Evolutionary conservation across 2,329 filamentous ascomycete species (phyloP).

Genomic region (Helotiales sp.): DNA sequence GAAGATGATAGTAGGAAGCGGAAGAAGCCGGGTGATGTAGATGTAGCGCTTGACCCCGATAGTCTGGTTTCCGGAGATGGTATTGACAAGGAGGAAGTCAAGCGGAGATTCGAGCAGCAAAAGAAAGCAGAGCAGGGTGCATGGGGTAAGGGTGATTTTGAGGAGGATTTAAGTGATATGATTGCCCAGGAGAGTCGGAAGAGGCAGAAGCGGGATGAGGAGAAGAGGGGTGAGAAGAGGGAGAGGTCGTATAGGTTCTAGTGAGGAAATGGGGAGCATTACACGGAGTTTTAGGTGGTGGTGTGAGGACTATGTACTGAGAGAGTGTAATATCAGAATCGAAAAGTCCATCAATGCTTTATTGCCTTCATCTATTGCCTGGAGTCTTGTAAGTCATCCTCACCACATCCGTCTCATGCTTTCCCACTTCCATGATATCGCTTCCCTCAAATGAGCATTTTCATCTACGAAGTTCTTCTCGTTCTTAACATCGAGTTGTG

Average conservation of each 20-base stretch:
- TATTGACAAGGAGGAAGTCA: conserved; percentile 81
- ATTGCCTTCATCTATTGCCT: too few relatives aligned
- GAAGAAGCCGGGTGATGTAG: conserved; percentile 95
- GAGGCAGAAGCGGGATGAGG: conserved; percentile 83
- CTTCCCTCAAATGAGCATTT: too few relatives aligned
- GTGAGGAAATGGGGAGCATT: neutral
- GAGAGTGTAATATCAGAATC: conserved; percentile 21
- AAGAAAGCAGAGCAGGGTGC: conserved; percentile 61
- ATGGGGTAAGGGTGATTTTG: conserved; percentile 67
- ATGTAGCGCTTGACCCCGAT: conserved; percentile 88
- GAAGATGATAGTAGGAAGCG: conserved; percentile 78
- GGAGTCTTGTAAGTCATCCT: too few relatives aligned
- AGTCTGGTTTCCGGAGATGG: conserved; percentile 72
- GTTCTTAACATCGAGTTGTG: too few relatives aligned
- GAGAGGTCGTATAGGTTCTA: conserved; percentile 35
- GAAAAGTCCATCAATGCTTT: neutral
- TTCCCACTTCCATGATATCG: too few relatives aligned
- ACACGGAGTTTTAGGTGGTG: conserved; percentile 8
- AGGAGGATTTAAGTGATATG: conserved; percentile 93
- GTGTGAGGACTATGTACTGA: conserved; percentile 12
- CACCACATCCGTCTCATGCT: too few relatives aligned
- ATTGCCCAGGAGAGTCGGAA: conserved; percentile 92
- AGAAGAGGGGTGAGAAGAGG: conserved; percentile 64
- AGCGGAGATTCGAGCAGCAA: conserved; percentile 74
- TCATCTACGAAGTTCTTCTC: too few relatives aligned